Evolutionary conservation across 164 flowering plant genomes (phyloP), one percentile per base, ranked within the genome.

Genomic region (Magnolia kwangsiensis): DNA sequence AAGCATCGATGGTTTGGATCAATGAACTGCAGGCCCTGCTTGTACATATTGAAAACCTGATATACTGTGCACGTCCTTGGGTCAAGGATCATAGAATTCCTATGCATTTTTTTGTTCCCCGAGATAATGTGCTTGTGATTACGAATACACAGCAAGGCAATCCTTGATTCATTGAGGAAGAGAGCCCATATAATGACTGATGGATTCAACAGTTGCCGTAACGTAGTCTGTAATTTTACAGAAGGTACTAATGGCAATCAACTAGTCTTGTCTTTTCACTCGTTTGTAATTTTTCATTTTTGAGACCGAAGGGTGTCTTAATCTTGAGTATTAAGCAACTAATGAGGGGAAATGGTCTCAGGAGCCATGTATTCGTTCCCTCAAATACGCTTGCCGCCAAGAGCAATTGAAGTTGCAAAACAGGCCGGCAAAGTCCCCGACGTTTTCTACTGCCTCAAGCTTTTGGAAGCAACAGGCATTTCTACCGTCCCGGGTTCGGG

Each of bases 331-430:
- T 61, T 71, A n/a, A 49, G 13, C 59, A 37, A 24, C 63, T 76
- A 63, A 76, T 79, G 23, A 31, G 75, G 73, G 45, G 16, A 69
- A 75, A 10, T 78, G 76, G 37, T 80, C 79, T 65, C 85, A 95
- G 99, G 99, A 74, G 99, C 99, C 73, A 96, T 96, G 99, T 93
- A 93, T 80, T 96, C 99, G 8, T 96, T 96, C 84, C 99, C 99
- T 55, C 99, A 93, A 90, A 90, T 96, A 80, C 86, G 90, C 27
- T 79, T 93, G 80, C 99, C 99, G 55, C 95, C 96, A 71, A 93
- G 76, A 81, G 96, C 98, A 59, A 90, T 92, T 49, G 97, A 93
- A 85, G 92, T 91, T 72, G 98, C 99, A 21, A 89, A 87, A 78
- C 81, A 66, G 74, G 92, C 89, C 72, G 95, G 98, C 82, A 96